Conservation (phyloP, 805 yeast genomes). For the Lipomyces spencermartinsiae region DNA sequence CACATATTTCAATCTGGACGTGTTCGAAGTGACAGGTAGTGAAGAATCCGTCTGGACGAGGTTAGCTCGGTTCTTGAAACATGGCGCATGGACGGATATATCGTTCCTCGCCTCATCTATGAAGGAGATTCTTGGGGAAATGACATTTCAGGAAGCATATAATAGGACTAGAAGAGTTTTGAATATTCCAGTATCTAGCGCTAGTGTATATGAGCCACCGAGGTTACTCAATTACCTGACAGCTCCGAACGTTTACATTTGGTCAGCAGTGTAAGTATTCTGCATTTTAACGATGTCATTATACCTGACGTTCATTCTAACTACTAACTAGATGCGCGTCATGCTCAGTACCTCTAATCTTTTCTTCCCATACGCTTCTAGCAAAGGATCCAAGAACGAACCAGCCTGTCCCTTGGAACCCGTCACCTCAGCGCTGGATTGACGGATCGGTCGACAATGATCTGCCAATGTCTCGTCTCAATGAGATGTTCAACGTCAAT, state of each 20-base stretch:
- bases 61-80: constrained; percentile 69
- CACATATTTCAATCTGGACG: constrained; percentile 50
- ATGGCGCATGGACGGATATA: constrained; percentile 90
- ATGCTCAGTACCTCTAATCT: constrained; percentile 91
- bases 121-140: constrained; percentile 79
- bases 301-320: constrained; percentile 84
- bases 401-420: constrained; percentile 79
- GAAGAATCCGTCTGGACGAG: constrained; percentile 60
- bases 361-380: constrained; percentile 81
- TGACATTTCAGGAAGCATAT: constrained; percentile 93
- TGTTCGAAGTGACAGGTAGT: constrained; percentile 62
- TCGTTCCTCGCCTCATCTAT: constrained; percentile 73
- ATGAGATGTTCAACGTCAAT: constrained; percentile 97
- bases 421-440: constrained; percentile 77
- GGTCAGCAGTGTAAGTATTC: constrained; percentile 73
- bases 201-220: constrained; percentile 90
- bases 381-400: constrained; percentile 82
- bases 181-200: constrained; percentile 92
- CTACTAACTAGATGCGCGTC: constrained; percentile 80
- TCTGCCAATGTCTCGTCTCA: constrained; percentile 83
- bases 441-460: constrained; percentile 98
- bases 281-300: constrained; percentile 59
- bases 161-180: constrained; percentile 92
- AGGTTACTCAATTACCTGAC: constrained; percentile 86
- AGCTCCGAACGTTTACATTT: constrained; percentile 89